Evolutionary conservation across 2,329 filamentous ascomycete species (phyloP).

Genomic region (Ceratocystis cacaofunesta): DNA sequence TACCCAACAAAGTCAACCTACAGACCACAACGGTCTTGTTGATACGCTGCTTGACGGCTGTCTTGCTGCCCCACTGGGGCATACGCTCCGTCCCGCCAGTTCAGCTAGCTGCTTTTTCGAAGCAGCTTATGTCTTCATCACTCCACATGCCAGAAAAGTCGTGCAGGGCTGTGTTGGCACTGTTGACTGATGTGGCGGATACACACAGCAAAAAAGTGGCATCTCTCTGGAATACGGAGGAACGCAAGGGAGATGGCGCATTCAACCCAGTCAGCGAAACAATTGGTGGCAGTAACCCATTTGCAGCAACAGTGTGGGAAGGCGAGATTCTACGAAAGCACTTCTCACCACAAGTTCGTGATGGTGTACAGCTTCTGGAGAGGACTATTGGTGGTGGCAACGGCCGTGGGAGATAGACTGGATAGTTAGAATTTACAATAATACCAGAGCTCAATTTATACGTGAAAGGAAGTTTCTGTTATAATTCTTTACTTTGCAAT

Average conservation of each 20-base stretch:
- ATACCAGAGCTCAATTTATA: neutral
- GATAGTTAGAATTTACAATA: neutral
- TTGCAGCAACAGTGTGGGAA: slow-evolving; percentile 84
- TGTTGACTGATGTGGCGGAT: slow-evolving; percentile 65
- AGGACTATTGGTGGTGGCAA: slow-evolving; percentile 37
- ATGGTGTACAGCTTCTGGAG: slow-evolving; percentile 55
- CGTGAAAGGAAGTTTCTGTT: neutral
- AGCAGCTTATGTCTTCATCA: slow-evolving; percentile 69
- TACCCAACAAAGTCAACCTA: slow-evolving; percentile 63
- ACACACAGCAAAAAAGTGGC: slow-evolving; percentile 69
- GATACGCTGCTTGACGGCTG: slow-evolving; percentile 67
- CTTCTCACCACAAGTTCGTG: slow-evolving; percentile 73
- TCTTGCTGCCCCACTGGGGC: slow-evolving; percentile 62
- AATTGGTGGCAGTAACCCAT: slow-evolving; percentile 78
- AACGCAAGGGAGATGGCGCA: slow-evolving; percentile 76
- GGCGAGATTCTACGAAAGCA: slow-evolving; percentile 73
- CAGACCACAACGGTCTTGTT: slow-evolving; percentile 89
- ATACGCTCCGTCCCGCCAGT: slow-evolving; percentile 63
- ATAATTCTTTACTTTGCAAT: neutral
- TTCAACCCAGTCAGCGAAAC: slow-evolving; percentile 61
- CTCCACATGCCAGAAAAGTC: slow-evolving; percentile 88
- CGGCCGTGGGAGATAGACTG: slow-evolving; percentile 9
- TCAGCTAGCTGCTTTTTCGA: slow-evolving; percentile 80
- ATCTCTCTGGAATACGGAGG: slow-evolving; percentile 87
- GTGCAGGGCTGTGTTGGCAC: slow-evolving; percentile 59